Evolutionary conservation across 2,329 filamentous ascomycete genomes (phyloP), one percentile per base, ranked within the genome.

Genomic region (Xylariales sp.): DNA sequence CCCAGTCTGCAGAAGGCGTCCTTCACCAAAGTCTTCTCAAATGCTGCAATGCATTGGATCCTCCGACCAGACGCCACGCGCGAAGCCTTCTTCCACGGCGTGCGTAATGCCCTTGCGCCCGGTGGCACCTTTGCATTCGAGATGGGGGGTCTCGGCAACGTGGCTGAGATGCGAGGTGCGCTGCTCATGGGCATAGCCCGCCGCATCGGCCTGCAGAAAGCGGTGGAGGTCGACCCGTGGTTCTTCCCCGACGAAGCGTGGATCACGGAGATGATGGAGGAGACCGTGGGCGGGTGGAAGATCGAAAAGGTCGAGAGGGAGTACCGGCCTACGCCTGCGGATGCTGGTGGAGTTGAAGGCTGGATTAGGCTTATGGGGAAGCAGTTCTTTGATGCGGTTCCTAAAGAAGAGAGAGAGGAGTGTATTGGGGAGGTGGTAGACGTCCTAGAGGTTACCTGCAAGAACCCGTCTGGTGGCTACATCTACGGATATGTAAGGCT

Each of bases 91-190:
- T 80, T 86, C 52, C 50, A 53, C 6, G 73, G 68, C 28, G 68
- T 80, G 3, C 62, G 71, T 46, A 61, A 61, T 7, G 65, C 73
- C 1, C 68, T 87, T 2, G 68, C 64, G 24, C 72, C 75, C 0
- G 71, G 70, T 9, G 83, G 80, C 2, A 53, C 51, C 0, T 80
- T 87, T 44, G 72, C 75, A 8, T 85, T 87, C 51, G 84, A 88
- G 59, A 83, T 83, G 78, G 83, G 84, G 39, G 83, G 82, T 0
- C 71, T 80, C 37, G 84, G 84, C 15, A 86, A 87, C 58, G 71
- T 84, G 1, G 64, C 69, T 1, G 83, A 86, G 59, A 73, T 84
- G 50, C 70, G 76, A 20, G 66, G 75, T 1, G 77, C 78, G 2
- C 62, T 85, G 6, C 61, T 81, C 4, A 64, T 68, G 12, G 73